Evolutionary conservation across 2,329 filamentous ascomycete species (phyloP).

Genomic region (Bipolaris sorokiniana): DNA sequence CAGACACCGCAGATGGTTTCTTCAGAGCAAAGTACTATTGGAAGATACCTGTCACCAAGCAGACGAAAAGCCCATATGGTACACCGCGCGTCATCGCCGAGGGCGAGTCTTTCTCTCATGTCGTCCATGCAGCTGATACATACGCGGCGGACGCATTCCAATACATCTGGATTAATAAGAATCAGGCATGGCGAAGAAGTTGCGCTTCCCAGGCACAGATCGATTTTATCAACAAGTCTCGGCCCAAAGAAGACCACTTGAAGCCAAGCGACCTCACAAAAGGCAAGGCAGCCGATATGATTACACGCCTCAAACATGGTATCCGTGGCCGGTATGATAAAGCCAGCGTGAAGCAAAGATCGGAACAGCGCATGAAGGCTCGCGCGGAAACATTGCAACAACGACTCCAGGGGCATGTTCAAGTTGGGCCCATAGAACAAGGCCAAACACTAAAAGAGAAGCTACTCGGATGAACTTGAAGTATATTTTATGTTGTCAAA

Average conservation of each 20-base stretch:
- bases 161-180: conserved; percentile 68
- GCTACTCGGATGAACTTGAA: conserved; percentile 7
- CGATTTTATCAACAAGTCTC: conserved; percentile 70
- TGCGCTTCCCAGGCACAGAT: conserved; percentile 69
- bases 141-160: conserved; percentile 73
- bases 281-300: conserved; percentile 86
- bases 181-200: conserved; percentile 71
- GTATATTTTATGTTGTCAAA: neutral
- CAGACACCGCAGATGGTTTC: conserved; percentile 50
- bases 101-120: conserved; percentile 71
- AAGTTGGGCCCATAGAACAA: conserved; percentile 54
- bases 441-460: conserved; percentile 13
- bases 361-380: conserved; percentile 40
- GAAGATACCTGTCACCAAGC: conserved; percentile 46
- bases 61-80: conserved; percentile 64
- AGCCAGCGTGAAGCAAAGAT: conserved; percentile 42
- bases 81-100: conserved; percentile 71
- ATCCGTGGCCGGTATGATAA: conserved; percentile 64
- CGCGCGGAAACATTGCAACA: conserved; percentile 57
- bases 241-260: conserved; percentile 62
- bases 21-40: conserved; percentile 53
- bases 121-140: conserved; percentile 84
- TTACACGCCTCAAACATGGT: conserved; percentile 88
- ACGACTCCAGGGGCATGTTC: conserved; percentile 53
- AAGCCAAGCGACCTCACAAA: conserved; percentile 68